Base-by-base conservation (phyloP, 306 rosid genomes). In the Pachyrhizus erosus region DNA sequence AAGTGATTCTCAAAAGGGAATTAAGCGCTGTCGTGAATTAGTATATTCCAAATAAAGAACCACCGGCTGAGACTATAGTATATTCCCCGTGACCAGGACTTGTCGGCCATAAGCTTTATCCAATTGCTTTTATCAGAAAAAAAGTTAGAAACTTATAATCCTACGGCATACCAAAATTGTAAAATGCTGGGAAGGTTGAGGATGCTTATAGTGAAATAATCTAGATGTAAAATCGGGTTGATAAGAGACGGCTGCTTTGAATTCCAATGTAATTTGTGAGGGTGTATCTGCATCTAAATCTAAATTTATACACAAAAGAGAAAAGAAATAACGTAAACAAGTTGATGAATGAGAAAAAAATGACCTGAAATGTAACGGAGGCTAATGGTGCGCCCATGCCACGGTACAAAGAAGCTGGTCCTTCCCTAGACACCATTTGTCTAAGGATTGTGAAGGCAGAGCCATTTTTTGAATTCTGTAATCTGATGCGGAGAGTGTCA, bases 331-430 rank as follows among this genome's bases (percentile, higher is more conserved):
- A 13, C 15, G 37, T 7, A 0, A 75, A 77, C 46, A 43, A 78
- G 57, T 18, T 21, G 21, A 75, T 29, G 15, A 51, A 55, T 0
- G 39, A 39, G 73, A 62, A 46, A 0, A 58, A 60, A 49, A 18
- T 37, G 67, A 92, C 99, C 99, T 96, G 99, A 60, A 96, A 88
- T 75, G 98, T 84, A 84, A 93, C 96, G 9, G 98, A 87, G 6
- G 92, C 97, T 79, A 96, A 81, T 7, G 98, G 99, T 14, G 98
- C 90, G 7, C 75, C 82, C 97, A 96, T 96, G 87, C 99, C 98
- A 73, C 92, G 88, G 86, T 91, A 96, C 42, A 96, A 88, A 74
- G 93, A 92, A 68, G 79, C 17, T 26, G 90, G 90, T 48, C 98
- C 99, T 85, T 91, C 91, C 7, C 70, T 77, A 21, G 86, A 48